phyloP scores from a whole-genome alignment of 805 yeast genomes.

The Cyberlindnera maritima region DNA sequence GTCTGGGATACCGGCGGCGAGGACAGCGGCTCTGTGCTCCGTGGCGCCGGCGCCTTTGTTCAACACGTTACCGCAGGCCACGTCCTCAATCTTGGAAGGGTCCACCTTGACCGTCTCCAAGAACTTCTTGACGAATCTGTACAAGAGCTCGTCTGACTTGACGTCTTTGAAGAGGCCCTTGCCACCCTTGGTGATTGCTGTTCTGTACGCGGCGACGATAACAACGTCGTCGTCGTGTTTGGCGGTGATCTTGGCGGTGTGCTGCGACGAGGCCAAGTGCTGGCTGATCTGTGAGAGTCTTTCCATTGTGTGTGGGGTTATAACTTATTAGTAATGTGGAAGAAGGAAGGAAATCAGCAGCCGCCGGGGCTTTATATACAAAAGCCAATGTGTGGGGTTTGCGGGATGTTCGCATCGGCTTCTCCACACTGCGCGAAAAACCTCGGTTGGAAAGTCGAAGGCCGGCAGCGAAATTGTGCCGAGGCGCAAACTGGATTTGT shows the following conservation, averaged over 20 bases:
- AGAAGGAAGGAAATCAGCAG: neutral
- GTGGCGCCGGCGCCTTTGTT: slow-evolving; percentile 93
- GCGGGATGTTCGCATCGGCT: neutral
- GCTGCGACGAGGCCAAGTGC: slow-evolving; percentile 27
- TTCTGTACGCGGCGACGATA: slow-evolving; percentile 84
- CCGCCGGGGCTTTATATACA: neutral
- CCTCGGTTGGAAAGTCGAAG: slow-evolving; percentile 1
- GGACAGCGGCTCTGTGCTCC: slow-evolving; percentile 88
- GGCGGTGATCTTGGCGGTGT: slow-evolving; percentile 7
- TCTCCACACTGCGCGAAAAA: slow-evolving; percentile 2
- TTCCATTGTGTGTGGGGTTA: slow-evolving; percentile 27
- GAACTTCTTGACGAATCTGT: slow-evolving; percentile 60
- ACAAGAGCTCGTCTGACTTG: slow-evolving; percentile 74
- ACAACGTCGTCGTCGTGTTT: slow-evolving; percentile 71
- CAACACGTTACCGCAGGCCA: slow-evolving; percentile 87
- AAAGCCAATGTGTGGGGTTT: neutral
- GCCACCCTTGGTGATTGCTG: slow-evolving; percentile 86
- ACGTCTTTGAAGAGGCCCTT: slow-evolving; percentile 83
- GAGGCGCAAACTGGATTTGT: no score
- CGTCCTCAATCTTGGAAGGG: slow-evolving; percentile 69
- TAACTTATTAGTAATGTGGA: neutral
- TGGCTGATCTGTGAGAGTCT: slow-evolving; percentile 35
- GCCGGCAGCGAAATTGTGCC: no score
- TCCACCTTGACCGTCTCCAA: slow-evolving; percentile 51
- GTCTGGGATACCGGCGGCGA: slow-evolving; percentile 89